Evolutionary conservation across 2,329 filamentous ascomycete species (phyloP), one percentile per base, ranked within the genome.

Genomic region (Neofusicoccum laricinum): DNA sequence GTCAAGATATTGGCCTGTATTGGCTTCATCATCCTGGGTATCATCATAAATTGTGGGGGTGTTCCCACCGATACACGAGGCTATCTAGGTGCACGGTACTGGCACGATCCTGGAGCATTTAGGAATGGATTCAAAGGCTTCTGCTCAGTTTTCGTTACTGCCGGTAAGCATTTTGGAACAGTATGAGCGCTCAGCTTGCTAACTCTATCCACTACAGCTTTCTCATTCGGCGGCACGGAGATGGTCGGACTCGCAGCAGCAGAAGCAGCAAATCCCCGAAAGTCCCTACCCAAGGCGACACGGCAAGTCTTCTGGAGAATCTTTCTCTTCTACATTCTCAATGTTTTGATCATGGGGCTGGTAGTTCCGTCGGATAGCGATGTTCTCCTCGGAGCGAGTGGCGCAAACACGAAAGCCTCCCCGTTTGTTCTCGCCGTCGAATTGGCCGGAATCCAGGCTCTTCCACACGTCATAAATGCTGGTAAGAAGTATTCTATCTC

Each of bases 361-460:
- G 73, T 81, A n/a, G 75, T 81, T 55, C 68, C 70, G 12, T 74
- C 73, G 51, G 69, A 76, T 61, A 68, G 75, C 45, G 2, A 59
- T 0, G 64, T 68, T 55, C 74, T 81, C 14, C 72, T 81, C 32
- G 77, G 74, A 50, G 66, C 59, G 7, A 73, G 69, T 11, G 72
- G 68, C 62, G 71, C 69, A 67, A 72, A 70, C 69, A 77, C 73
- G 69, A 77, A 71, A 69, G 82, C 83, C 6, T 87, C 85, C 0
- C 89, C 89, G 0, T 90, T 90, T 70, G 88, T 91, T 65, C 85
- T 91, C 68, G 85, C 85, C 25, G 86, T 87, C 66, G 77, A 84
- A 66, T 80, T 86, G 64, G 86, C 87, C 6, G 85, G 86, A 49
- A 85, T 91, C 48, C 71, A 74, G 1, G 84, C 83, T 2, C 81